A percentile compares a stretch with the other conserved stretches of the same genome.
Conservation (phyloP, 495 filamentous ascomycete species). For the Evansstolkia leycettana region DNA sequence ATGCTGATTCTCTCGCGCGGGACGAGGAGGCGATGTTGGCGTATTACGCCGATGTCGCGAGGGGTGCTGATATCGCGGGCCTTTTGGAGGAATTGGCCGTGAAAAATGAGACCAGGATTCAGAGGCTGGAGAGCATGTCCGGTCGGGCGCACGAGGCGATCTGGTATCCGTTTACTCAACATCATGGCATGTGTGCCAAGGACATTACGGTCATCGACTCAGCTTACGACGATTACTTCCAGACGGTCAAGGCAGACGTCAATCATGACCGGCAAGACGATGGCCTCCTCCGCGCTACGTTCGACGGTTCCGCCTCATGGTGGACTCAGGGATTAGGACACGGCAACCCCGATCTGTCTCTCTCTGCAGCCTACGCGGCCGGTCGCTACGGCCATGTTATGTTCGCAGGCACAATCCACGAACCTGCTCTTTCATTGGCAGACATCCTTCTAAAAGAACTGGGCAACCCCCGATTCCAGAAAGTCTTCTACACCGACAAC, state of each 20-base stretch:
- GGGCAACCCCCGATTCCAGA: conserved; percentile 45
- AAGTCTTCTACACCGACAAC: conserved; percentile 69
- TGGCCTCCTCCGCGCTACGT: conserved; percentile 41
- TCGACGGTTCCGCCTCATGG: conserved; percentile 74
- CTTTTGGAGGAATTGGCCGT: conserved; percentile 34
- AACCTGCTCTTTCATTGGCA: conserved; percentile 55
- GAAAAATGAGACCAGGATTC: conserved; percentile 39
- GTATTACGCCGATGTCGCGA: conserved; percentile 40
- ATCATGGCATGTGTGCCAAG: conserved; percentile 42
- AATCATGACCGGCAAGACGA: conserved; percentile 3
- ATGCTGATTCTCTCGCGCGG: conserved; percentile 18
- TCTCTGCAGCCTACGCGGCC: conserved; percentile 64
- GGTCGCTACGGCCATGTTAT: conserved; percentile 80
- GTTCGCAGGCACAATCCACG: conserved; percentile 62
- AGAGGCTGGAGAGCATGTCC: conserved; percentile 45
- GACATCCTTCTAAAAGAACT: conserved; percentile 42
- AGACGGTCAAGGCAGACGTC: conserved; percentile 31
- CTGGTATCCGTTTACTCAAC: conserved; percentile 78
- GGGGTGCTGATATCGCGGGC: conserved; percentile 22
- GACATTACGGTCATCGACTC: conserved; percentile 63
- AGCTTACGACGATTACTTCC: conserved; percentile 62
- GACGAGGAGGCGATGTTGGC: conserved; percentile 42
- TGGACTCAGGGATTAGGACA: conserved; percentile 80
- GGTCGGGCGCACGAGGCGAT: conserved; percentile 43
- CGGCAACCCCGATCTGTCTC: conserved; percentile 50